phyloP scores from a whole-genome alignment of 192 early-diverging fungal species.

The Podila horticola region DNA sequence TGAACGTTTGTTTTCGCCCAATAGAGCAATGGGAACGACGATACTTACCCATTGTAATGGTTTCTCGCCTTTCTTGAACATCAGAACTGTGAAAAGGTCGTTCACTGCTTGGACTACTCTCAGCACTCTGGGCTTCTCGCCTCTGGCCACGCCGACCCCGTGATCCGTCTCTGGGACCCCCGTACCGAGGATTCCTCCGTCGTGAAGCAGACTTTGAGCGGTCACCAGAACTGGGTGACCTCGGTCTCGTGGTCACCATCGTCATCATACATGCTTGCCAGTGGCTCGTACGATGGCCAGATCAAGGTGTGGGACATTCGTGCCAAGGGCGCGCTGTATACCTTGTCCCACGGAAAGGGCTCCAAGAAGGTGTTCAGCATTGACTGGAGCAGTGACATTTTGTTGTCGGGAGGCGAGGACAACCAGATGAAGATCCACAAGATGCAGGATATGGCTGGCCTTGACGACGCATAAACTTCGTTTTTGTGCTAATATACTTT shows the following conservation, averaged over 20 bases:
- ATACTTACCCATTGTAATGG: too few relatives aligned
- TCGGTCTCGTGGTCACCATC: constrained; percentile 86
- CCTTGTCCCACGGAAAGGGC: constrained; percentile 57
- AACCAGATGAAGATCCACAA: constrained; percentile 68
- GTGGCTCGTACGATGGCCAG: constrained; percentile 88
- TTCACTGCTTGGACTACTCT: constrained; percentile 81
- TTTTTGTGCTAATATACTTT: neutral
- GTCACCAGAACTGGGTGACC: constrained; percentile 88
- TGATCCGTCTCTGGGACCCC: constrained; percentile 92
- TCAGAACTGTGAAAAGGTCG: constrained; percentile 88
- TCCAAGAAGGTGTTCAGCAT: constrained; percentile 76
- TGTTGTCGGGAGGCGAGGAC: constrained; percentile 85
- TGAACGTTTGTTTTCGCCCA: neutral
- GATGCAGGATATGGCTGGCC: constrained; percentile 45
- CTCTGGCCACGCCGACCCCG: constrained; percentile 87
- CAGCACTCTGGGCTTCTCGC: constrained; percentile 75
- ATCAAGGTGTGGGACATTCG: constrained; percentile 96
- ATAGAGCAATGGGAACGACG: too few relatives aligned
- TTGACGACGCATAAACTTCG: constrained; percentile 19
- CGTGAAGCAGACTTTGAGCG: constrained; percentile 80
- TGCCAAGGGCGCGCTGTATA: constrained; percentile 85
- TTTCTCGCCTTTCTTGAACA: neutral
- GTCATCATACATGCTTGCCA: constrained; percentile 78
- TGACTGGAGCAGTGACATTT: constrained; percentile 70
- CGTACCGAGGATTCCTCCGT: constrained; percentile 78